Conservation (phyloP, 2,329 filamentous ascomycete species). For the Botrytis paeoniae region DNA sequence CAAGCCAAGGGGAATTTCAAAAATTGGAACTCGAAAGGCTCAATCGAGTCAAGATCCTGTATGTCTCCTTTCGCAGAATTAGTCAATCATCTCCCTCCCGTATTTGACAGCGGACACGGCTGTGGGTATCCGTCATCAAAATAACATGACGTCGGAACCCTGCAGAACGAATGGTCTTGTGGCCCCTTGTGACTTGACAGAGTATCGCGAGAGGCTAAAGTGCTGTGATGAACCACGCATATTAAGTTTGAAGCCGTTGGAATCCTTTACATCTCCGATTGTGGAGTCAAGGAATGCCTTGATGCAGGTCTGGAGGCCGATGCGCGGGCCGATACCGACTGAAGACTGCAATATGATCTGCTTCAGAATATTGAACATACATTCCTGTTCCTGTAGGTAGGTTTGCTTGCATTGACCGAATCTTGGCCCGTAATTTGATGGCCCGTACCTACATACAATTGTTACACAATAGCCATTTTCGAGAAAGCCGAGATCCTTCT, state of each 20-base stretch:
- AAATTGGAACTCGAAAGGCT: conserved; percentile 6
- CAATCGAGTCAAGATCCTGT: conserved; percentile 10
- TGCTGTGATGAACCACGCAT: conserved; percentile 21
- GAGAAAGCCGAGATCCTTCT: conserved; percentile 7
- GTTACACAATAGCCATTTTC: conserved; percentile 6
- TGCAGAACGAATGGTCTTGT: conserved; percentile 30
- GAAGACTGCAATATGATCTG: conserved; percentile 11
- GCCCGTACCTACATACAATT: conserved; percentile 1
- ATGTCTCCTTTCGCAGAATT: conserved; percentile 12
- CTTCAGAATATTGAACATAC: neutral
- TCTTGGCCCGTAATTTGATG: neutral
- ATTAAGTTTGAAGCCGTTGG: conserved; percentile 19
- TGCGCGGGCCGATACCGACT: conserved; percentile 16
- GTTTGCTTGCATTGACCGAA: conserved; percentile 8
- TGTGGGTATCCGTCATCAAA: conserved; percentile 29
- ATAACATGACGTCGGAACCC: conserved; percentile 33
- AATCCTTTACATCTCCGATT: conserved; percentile 17
- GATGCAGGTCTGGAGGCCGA: conserved; percentile 16
- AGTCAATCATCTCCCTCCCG: conserved; percentile 17
- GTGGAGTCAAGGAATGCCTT: conserved; percentile 18
- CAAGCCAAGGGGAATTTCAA: neutral
- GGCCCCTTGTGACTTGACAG: conserved; percentile 17
- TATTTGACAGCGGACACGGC: conserved; percentile 32
- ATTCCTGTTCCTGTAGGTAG: conserved; percentile 8
- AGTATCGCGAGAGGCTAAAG: conserved; percentile 8